phyloP scores from a whole-genome alignment of 345 rosid genomes.

The Eucalyptus curtisii region DNA sequence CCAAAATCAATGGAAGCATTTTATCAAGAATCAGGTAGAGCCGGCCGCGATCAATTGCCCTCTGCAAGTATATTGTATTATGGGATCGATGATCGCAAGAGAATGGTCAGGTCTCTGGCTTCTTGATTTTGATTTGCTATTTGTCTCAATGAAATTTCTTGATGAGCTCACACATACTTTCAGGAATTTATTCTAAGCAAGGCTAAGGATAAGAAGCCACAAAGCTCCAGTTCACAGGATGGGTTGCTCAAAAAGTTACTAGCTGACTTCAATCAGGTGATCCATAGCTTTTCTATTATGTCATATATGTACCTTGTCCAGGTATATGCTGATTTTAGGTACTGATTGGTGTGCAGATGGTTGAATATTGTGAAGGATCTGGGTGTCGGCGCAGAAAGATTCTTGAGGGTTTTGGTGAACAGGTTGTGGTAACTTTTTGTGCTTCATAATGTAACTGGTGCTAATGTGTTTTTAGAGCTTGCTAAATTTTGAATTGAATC shows the following conservation, averaged over 20 bases:
- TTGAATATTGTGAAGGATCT: slow-evolving; percentile 80
- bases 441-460: neutral
- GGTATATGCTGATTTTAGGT: slow-evolving; percentile 2
- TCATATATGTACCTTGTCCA: neutral
- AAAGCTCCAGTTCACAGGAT: slow-evolving; percentile 34
- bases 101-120: slow-evolving; percentile 44
- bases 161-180: slow-evolving; percentile 2
- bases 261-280: slow-evolving; percentile 65
- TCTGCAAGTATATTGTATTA: slow-evolving; percentile 82
- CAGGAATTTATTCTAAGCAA: slow-evolving; percentile 82
- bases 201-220: slow-evolving; percentile 47
- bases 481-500: neutral
- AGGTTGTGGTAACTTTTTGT: slow-evolving; percentile 26
- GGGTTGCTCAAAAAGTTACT: slow-evolving; percentile 36
- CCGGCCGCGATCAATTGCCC: slow-evolving; percentile 90
- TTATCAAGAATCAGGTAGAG: slow-evolving; percentile 99
- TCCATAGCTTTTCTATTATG: neutral
- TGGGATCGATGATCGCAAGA: slow-evolving; percentile 81
- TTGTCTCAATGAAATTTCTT: neutral
- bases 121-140: neutral
- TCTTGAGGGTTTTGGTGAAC: slow-evolving; percentile 87
- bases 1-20: slow-evolving; percentile 98
- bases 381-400: slow-evolving; percentile 90
- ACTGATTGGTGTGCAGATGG: slow-evolving; percentile 36
- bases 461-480: neutral